Conservation (phyloP, 352 stramenopile species). For the Globisporangium spinosum region DNA sequence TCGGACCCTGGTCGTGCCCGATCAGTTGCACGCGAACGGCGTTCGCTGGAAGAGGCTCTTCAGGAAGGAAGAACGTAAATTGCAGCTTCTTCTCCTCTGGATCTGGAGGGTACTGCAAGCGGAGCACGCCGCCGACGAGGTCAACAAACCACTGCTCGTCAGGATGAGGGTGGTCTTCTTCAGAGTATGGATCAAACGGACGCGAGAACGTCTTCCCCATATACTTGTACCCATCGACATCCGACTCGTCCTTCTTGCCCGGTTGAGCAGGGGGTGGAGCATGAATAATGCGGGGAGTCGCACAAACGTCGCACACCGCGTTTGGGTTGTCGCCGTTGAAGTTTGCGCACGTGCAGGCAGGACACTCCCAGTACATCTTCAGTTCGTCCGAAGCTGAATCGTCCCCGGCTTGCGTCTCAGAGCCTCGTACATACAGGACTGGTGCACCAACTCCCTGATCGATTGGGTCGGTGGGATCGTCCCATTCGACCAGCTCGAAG, state of each 20-base stretch:
- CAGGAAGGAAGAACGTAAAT: conserved; percentile 70
- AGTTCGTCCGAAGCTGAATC: conserved; percentile 38
- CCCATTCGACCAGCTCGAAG: conserved; percentile 87
- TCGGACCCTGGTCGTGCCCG: conserved; percentile 60
- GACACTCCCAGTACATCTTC: conserved; percentile 89
- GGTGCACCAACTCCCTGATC: conserved; percentile 81
- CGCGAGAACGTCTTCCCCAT: conserved; percentile 60
- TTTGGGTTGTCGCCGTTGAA: conserved; percentile 84
- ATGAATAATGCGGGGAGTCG: conserved; percentile 38
- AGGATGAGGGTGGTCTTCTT: conserved; percentile 60
- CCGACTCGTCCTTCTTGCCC: conserved; percentile 25
- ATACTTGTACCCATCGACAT: conserved; percentile 53
- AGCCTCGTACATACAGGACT: conserved; percentile 33
- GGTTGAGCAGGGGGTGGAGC: conserved; percentile 19
- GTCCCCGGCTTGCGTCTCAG: conserved; percentile 5
- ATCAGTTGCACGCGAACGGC: conserved; percentile 55
- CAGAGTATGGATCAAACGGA: conserved; percentile 75
- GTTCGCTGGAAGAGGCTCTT: conserved; percentile 38
- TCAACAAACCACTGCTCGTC: conserved; percentile 77
- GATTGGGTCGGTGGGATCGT: conserved; percentile 67
- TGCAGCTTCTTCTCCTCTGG: conserved; percentile 80
- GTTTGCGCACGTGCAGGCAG: conserved; percentile 80
- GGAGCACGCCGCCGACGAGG: conserved; percentile 54
- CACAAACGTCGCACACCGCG: conserved; percentile 76
- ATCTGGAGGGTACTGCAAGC: conserved; percentile 66